Percentiles rank a stretch among this genome's conserved stretches.
Conservation (phyloP, 169 alveolate genomes). For the Cryptosporidium baileyi region DNA sequence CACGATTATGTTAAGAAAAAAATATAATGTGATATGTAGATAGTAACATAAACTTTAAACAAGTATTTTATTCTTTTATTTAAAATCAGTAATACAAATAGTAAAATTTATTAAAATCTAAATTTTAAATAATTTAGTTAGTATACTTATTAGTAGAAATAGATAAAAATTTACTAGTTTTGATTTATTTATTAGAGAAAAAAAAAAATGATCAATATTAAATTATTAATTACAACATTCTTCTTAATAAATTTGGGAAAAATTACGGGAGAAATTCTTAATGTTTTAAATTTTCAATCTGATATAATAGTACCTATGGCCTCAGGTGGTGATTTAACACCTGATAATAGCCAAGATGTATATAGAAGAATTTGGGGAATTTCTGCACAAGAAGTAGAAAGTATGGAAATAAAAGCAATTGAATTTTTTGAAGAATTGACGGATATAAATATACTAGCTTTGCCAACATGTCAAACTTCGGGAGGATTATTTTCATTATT, state of each 20-base stretch:
- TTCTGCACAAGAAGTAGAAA: constrained; percentile 9
- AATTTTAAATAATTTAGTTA: background rate
- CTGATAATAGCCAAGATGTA: constrained; percentile 45
- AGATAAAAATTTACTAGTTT: no score
- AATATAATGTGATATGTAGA: background rate
- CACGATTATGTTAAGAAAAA: background rate
- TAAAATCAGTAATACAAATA: no score
- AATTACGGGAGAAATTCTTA: background rate
- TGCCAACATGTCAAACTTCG: constrained; percentile 9
- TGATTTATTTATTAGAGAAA: background rate
- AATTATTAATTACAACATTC: background rate
- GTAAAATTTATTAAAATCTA: background rate
- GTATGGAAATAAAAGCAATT: constrained; percentile 20
- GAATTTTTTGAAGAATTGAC: constrained; percentile 24
- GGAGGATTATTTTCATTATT: constrained; percentile 26
- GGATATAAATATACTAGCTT: constrained; percentile 15
- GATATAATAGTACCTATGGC: constrained; percentile 47
- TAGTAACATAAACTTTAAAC: no score
- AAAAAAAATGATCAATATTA: background rate
- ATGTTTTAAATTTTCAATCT: constrained; percentile 46
- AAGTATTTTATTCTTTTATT: no score
- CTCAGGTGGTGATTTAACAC: constrained; percentile 61
- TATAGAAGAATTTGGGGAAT: constrained; percentile 65
- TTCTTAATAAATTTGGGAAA: background rate
- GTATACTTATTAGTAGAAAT: background rate